Evolutionary conservation across 306 rosid species (phyloP).

Genomic region (Ceratonia siliqua): DNA sequence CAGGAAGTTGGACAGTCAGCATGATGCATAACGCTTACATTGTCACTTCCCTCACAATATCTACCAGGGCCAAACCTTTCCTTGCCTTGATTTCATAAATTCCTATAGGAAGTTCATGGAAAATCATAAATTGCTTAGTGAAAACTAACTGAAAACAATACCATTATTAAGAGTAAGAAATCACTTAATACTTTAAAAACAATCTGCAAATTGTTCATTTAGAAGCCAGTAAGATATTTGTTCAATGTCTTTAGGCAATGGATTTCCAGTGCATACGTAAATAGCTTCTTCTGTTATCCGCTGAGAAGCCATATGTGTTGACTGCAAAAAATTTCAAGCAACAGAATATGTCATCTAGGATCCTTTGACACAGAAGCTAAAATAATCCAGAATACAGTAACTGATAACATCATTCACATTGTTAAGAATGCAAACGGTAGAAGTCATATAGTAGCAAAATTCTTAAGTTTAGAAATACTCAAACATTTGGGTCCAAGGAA

Average conservation of each 20-base stretch:
- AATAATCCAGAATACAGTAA: slow-evolving; percentile 26
- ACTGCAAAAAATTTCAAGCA: slow-evolving; percentile 62
- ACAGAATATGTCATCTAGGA: slow-evolving; percentile 26
- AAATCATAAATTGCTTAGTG: slow-evolving; percentile 22
- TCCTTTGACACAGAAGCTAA: background rate
- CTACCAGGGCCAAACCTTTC: slow-evolving; percentile 92
- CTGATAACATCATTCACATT: background rate
- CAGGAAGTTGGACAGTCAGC: slow-evolving; percentile 16
- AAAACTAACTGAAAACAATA: slow-evolving; percentile 18
- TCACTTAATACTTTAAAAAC: slow-evolving; percentile 53
- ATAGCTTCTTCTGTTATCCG: slow-evolving; percentile 94
- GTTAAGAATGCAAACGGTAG: background rate
- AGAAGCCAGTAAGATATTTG: slow-evolving; percentile 92
- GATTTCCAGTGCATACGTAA: slow-evolving; percentile 96
- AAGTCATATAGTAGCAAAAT: background rate
- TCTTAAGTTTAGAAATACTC: background rate
- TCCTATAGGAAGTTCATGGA: slow-evolving; percentile 46
- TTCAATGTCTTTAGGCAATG: slow-evolving; percentile 95
- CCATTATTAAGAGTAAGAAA: slow-evolving; percentile 18
- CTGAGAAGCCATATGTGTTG: slow-evolving; percentile 96
- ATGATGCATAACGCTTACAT: slow-evolving; percentile 59
- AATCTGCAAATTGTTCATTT: slow-evolving; percentile 74
- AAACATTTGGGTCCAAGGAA: slow-evolving; percentile 21
- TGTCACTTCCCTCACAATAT: slow-evolving; percentile 95
- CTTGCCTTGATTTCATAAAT: slow-evolving; percentile 69